Conservation (phyloP, 179 eudicot species). For the Beta corolliflora region DNA sequence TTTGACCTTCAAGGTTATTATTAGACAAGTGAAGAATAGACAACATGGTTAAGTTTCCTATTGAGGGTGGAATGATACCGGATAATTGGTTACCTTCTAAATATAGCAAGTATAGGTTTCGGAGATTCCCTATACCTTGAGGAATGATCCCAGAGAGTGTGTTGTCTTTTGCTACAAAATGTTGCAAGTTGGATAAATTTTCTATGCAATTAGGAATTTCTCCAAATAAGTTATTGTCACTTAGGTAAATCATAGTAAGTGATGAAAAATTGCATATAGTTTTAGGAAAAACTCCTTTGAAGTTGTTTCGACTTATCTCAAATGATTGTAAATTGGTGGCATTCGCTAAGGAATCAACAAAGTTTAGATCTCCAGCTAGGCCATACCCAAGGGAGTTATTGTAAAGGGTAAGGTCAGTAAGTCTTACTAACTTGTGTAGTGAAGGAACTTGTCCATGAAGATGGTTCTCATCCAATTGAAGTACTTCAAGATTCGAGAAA, state of each 20-base stretch:
- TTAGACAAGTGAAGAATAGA: neutral
- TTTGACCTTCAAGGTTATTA: conserved; percentile 24
- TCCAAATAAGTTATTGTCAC: conserved; percentile 14
- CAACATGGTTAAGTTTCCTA: conserved; percentile 22
- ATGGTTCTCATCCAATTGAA: conserved; percentile 3
- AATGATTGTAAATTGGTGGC: conserved; percentile 15
- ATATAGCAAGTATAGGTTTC: neutral
- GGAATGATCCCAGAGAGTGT: conserved; percentile 28
- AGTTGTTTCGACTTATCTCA: neutral
- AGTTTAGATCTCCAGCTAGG: conserved; percentile 3
- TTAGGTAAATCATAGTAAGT: neutral
- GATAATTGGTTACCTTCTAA: conserved; percentile 16
- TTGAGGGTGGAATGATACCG: conserved; percentile 21
- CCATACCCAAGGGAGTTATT: conserved; percentile 3
- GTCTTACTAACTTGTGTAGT: conserved; percentile 5
- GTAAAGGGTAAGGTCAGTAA: neutral
- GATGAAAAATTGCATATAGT: conserved; percentile 26
- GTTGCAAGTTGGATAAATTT: neutral
- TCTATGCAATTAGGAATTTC: conserved; percentile 18
- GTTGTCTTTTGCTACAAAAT: neutral
- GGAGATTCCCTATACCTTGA: conserved; percentile 26
- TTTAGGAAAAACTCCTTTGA: conserved; percentile 20
- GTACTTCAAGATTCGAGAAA: conserved; percentile 9
- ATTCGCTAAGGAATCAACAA: conserved; percentile 26
- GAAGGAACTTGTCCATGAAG: conserved; percentile 27